phyloP scores from a whole-genome alignment of 352 stramenopile species.

The Elongisporangium anandrum region DNA sequence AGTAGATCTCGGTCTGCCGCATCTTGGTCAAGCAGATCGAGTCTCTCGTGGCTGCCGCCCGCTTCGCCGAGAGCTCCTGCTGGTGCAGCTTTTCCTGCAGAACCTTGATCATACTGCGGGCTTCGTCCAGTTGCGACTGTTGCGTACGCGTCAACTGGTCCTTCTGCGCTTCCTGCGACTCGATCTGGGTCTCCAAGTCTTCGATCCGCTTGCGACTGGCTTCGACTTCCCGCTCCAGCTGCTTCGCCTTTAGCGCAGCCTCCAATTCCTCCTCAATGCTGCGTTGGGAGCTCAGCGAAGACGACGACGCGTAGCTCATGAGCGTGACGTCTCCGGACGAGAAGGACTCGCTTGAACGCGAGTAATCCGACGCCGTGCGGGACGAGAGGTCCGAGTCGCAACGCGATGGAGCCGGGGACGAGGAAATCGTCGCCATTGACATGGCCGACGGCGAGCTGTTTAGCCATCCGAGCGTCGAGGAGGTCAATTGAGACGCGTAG shows the following conservation, averaged over 20 bases:
- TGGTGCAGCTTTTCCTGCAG: constrained; percentile 54
- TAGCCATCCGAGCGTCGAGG: neutral
- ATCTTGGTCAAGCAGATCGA: constrained; percentile 54
- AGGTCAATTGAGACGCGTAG: neutral
- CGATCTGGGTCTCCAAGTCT: constrained; percentile 50
- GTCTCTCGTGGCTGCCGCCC: constrained; percentile 46
- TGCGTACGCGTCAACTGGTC: constrained; percentile 53
- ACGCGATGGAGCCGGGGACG: constrained; percentile 13
- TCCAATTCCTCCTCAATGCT: constrained; percentile 65
- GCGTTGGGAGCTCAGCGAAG: constrained; percentile 12
- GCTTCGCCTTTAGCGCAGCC: constrained; percentile 41
- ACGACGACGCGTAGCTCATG: constrained; percentile 4
- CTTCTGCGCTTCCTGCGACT: constrained; percentile 48
- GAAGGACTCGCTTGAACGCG: constrained; percentile 24
- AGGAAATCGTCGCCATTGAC: neutral
- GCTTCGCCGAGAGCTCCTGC: constrained; percentile 47
- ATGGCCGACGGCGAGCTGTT: neutral
- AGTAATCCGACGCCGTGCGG: constrained; percentile 27
- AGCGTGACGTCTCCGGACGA: constrained; percentile 4
- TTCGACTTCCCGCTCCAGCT: constrained; percentile 72
- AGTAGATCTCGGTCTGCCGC: constrained; percentile 30
- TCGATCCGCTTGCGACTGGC: constrained; percentile 54
- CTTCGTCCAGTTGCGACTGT: constrained; percentile 51
- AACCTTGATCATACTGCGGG: constrained; percentile 42
- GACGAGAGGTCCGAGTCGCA: constrained; percentile 32